Evolutionary conservation across 805 yeast genomes (phyloP), one percentile per base, ranked within the genome.

Genomic region (Pichia rugopelliculosa): DNA sequence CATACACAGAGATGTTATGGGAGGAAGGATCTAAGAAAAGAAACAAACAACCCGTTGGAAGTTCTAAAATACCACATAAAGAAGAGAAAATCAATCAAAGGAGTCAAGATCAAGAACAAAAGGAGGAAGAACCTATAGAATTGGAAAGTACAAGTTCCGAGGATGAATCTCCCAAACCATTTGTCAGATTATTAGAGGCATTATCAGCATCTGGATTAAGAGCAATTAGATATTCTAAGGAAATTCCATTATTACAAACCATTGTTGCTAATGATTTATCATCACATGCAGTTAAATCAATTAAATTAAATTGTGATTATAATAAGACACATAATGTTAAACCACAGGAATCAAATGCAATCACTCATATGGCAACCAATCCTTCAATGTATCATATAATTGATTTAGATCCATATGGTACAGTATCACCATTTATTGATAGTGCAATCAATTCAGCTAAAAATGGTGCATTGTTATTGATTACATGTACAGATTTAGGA

Each of bases 371-470:
- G 96, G 71, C 82, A 45, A 59, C 67, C 49, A 62, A 67, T 53
- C 66, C 67, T 58, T 73, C 69, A 23, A 70, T 71, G 45, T 89
- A 84, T 67, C 96, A 93, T 61, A 86, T 87, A 3, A 79, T 93
- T 49, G 99, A 93, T 66, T 73, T 93, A 44, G 99, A 93, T 65
- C 99, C 99, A 0, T 93, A 93, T 61, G 99, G 99, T 26, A 84
- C 97, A 0, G 99, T 96, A 0, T 79, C 96, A 0, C 99, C 99
- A 8, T 93, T 93, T 62, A 74, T 93, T 25, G 99, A 93, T 63
- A 80, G 93, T 27, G 97, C 98, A 0, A 71, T 93, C 27, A 95
- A 88, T 59, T 71, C 83, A 27, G 76, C 90, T n/a, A 77, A 76
- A 42, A 89, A 90, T 55, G 90, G 83, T 47, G 99, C 98, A 1